Evolutionary conservation across 1,284 basidiomycete genomes (phyloP).

Genomic region (Termitomyces sp.): DNA sequence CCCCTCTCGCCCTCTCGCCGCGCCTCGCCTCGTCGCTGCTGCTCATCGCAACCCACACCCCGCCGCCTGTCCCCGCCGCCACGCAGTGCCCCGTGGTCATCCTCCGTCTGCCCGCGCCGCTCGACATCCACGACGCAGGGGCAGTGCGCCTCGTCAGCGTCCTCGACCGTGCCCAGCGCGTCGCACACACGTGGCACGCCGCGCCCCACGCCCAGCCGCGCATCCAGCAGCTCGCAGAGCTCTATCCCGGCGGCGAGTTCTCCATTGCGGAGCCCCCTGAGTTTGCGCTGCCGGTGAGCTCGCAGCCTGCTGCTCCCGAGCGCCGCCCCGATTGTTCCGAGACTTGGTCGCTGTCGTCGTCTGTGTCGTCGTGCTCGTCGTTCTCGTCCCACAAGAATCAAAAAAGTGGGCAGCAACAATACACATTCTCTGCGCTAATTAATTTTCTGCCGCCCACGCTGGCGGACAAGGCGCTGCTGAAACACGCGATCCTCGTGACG

Average conservation of each 20-base stretch:
- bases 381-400: too few species aligned
- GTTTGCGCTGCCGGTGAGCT: neutral
- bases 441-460: slow-evolving; percentile 29
- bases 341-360: slow-evolving; percentile 11
- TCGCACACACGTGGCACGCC: slow-evolving; percentile 42
- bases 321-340: slow-evolving; percentile 12
- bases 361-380: slow-evolving; percentile 5
- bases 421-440: slow-evolving; percentile 29
- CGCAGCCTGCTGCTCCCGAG: neutral
- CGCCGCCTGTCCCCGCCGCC: slow-evolving; percentile 27
- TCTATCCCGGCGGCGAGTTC: slow-evolving; percentile 25
- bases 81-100: slow-evolving; percentile 30
- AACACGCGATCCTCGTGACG: slow-evolving; percentile 32
- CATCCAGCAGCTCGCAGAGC: slow-evolving; percentile 27
- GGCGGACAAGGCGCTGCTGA: slow-evolving; percentile 31
- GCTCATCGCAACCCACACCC: slow-evolving; percentile 44
- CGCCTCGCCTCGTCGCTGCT: slow-evolving; percentile 42
- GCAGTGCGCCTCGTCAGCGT: slow-evolving; percentile 46
- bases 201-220: slow-evolving; percentile 9
- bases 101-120: slow-evolving; percentile 38
- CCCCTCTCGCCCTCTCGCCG: slow-evolving; percentile 39
- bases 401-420: slow-evolving; percentile 5
- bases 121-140: slow-evolving; percentile 40
- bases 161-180: slow-evolving; percentile 48
- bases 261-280: slow-evolving; percentile 21